Evolutionary conservation across 2,329 filamentous ascomycete species (phyloP).

Genomic region (Trichoderma koningiopsis): DNA sequence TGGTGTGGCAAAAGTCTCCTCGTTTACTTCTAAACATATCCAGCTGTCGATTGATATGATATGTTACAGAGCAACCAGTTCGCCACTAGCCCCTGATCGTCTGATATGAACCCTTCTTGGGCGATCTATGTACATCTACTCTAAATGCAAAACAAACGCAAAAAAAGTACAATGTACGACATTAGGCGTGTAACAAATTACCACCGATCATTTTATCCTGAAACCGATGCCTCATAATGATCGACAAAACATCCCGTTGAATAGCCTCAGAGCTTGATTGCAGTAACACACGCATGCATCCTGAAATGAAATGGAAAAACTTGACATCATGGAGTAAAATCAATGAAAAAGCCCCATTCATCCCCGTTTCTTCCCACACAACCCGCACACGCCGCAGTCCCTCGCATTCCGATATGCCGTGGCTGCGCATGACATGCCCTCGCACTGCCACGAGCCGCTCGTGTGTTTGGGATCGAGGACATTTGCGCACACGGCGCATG

Average conservation of each 20-base stretch:
- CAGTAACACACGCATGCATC: background rate
- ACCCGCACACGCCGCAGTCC: conserved; percentile 69
- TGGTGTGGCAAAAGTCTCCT: conserved; percentile 1
- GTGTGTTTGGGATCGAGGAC: conserved; percentile 61
- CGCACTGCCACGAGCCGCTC: conserved; percentile 65
- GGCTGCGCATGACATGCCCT: conserved; percentile 54
- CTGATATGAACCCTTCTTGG: background rate
- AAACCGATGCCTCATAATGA: background rate
- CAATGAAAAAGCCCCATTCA: background rate
- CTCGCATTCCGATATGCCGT: conserved; percentile 67
- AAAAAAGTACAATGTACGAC: background rate
- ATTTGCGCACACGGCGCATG: conserved; percentile 70
- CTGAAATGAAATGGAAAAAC: background rate
- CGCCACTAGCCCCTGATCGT: conserved; percentile 11
- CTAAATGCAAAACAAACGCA: background rate
- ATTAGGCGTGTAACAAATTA: background rate
- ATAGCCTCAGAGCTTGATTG: background rate
- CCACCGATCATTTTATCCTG: background rate
- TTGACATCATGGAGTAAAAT: background rate
- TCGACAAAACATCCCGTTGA: conserved; percentile 27
- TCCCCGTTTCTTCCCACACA: conserved; percentile 57
- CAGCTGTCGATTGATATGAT: background rate
- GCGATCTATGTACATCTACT: background rate
- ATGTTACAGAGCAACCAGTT: background rate
- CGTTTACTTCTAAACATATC: background rate